Evolutionary conservation across 495 filamentous ascomycete genomes (phyloP).

Genomic region (Terfezia claveryi): DNA sequence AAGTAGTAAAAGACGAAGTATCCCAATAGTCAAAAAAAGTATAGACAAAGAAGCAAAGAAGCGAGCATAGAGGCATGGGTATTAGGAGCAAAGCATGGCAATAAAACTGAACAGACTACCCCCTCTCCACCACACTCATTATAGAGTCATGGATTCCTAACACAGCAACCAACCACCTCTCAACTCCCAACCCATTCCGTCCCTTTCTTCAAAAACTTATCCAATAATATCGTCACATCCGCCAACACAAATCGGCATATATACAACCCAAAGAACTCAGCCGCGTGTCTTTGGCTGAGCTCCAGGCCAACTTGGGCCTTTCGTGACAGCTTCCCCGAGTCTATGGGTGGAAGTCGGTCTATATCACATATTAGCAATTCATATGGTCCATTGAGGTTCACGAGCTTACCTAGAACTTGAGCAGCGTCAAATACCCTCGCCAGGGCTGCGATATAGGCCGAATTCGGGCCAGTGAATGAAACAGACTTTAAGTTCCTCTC

Average conservation of each 20-base stretch:
- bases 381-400: neutral
- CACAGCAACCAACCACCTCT: neutral
- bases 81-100: too few species aligned
- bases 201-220: constrained; percentile 92
- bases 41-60: too few species aligned
- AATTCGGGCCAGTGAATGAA: constrained; percentile 39
- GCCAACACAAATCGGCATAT: constrained; percentile 79
- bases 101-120: too few species aligned
- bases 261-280: constrained; percentile 95
- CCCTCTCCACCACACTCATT: too few species aligned
- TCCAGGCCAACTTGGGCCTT: constrained; percentile 86
- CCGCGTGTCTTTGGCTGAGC: constrained; percentile 74
- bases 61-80: too few species aligned
- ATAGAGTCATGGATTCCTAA: too few species aligned
- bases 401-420: constrained; percentile 65
- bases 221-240: constrained; percentile 67
- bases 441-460: constrained; percentile 28
- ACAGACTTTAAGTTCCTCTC: constrained; percentile 48
- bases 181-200: constrained; percentile 60
- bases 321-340: constrained; percentile 48
- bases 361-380: neutral
- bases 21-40: too few species aligned
- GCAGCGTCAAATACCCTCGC: constrained; percentile 85
- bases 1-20: too few species aligned
- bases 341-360: constrained; percentile 19